Evolutionary conservation across 2,329 filamentous ascomycete genomes (phyloP), one percentile per base, ranked within the genome.

Genomic region (Endothia cerciana): DNA sequence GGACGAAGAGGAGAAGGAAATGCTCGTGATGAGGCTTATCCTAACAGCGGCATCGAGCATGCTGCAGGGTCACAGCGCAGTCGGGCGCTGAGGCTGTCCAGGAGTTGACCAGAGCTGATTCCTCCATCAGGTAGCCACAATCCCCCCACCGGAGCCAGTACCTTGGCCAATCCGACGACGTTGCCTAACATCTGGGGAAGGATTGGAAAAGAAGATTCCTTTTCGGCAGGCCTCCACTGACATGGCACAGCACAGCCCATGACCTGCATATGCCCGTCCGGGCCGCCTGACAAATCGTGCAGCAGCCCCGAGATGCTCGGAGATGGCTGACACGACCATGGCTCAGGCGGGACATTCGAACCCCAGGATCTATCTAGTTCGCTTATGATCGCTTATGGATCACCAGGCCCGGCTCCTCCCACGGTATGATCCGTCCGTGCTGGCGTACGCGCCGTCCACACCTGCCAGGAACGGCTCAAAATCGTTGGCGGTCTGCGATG

Each of bases 201-300:
- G 47, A 65, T 58, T 63, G 63, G 63, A 60, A 47, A 56, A 41
- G 43, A 47, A 36, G 25, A 33, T 10, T 51, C 40, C 58, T 58
- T 41, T 56, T 19, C 38, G 22, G 51, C 38, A 59, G 58, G 62
- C 63, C 63, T 62, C 63, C 63, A 19, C 58, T 30, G 33, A 55
- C 30, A 15, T n/a, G 51, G 64, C 55, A 40, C 45, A 62, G 56
- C 59, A 67, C 62, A 58, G 62, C 65, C 61, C 61, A 33, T 45
- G 33, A 56, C 62, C 41, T 58, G 62, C 62, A 49, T 59, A 28
- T 60, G 17, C 33, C 38, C 15, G 19, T 38, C 43, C 28, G 33
- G 55, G 30, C 55, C 40, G 22, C 40, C 53, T 40, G 17, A 25
- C 62, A 60, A 59, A 56, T 55, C 56, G 55, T 51, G 63, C 63